Evolutionary conservation across 2,329 filamentous ascomycete genomes (phyloP).

Genomic region (Botrytis porri): DNA sequence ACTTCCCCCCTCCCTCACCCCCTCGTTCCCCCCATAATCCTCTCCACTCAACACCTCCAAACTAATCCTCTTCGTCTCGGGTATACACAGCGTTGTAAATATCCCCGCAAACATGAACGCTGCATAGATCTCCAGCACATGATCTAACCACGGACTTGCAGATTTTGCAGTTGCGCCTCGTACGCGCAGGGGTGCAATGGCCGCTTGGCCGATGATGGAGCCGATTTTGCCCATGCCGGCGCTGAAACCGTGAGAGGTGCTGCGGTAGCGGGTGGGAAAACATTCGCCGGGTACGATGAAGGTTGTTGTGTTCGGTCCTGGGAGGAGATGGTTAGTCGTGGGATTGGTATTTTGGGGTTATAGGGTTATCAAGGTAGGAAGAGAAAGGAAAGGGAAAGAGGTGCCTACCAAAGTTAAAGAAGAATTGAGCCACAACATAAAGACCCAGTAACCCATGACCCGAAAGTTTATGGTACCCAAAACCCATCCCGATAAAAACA

Average conservation of each 20-base stretch:
- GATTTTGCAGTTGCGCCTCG: slow-evolving; percentile 37
- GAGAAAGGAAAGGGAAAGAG: too few relatives aligned
- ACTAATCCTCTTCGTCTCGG: slow-evolving; percentile 73
- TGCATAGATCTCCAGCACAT: slow-evolving; percentile 74
- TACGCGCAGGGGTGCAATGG: slow-evolving; percentile 53
- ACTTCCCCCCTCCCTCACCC: neutral
- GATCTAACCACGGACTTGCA: slow-evolving; percentile 55
- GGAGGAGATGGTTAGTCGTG: neutral
- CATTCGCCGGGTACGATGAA: slow-evolving; percentile 41
- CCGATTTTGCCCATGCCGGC: slow-evolving; percentile 40
- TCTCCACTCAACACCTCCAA: slow-evolving; percentile 54
- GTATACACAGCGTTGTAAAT: slow-evolving; percentile 66
- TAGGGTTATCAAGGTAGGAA: neutral
- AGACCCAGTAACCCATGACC: slow-evolving; percentile 55
- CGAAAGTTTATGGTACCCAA: slow-evolving; percentile 52
- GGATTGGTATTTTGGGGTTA: neutral
- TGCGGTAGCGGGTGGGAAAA: slow-evolving; percentile 40
- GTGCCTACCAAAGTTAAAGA: slow-evolving; percentile 56
- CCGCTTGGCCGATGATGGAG: slow-evolving; percentile 44
- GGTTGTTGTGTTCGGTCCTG: slow-evolving; percentile 35
- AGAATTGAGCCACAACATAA: slow-evolving; percentile 64
- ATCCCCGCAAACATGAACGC: slow-evolving; percentile 76
- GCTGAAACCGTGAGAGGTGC: slow-evolving; percentile 39
- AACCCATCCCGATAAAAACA: slow-evolving; percentile 62
- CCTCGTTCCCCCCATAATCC: neutral